phyloP scores from a whole-genome alignment of 2,329 filamentous ascomycete species.

The Torrubiella hemipterigena region DNA sequence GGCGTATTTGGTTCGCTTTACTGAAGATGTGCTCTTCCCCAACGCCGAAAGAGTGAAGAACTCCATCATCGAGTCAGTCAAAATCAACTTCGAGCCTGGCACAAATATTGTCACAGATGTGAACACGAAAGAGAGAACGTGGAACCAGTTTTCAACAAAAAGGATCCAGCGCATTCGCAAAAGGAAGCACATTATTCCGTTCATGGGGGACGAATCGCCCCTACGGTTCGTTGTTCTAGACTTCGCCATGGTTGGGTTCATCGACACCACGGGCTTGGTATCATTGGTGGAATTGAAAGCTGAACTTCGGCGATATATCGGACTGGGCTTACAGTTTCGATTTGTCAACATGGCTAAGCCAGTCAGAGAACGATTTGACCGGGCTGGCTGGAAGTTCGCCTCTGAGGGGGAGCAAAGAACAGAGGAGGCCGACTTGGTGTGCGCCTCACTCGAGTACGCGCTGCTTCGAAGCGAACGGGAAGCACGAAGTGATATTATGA shows the following conservation, averaged over 20 bases:
- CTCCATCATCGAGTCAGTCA: constrained; percentile 35
- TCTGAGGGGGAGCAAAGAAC: constrained; percentile 15
- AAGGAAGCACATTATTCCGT: constrained; percentile 18
- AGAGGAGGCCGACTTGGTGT: constrained; percentile 9
- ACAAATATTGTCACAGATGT: constrained; percentile 27
- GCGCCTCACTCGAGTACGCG: constrained; percentile 9
- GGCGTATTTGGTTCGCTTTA: constrained; percentile 43
- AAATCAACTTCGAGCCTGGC: constrained; percentile 24
- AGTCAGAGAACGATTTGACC: constrained; percentile 23
- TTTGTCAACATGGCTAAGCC: constrained; percentile 35
- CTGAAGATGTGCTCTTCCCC: constrained; percentile 46
- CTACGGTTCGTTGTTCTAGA: constrained; percentile 40
- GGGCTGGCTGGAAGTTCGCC: constrained; percentile 24
- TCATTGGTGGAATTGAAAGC: constrained; percentile 34
- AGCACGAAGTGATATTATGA: constrained; percentile 7
- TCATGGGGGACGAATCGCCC: constrained; percentile 20
- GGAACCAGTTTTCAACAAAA: constrained; percentile 40
- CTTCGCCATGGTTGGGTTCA: constrained; percentile 36
- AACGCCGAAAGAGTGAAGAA: constrained; percentile 43
- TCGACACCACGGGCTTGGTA: constrained; percentile 39
- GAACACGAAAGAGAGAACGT: constrained; percentile 30
- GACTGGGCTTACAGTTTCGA: constrained; percentile 29
- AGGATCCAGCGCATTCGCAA: constrained; percentile 32
- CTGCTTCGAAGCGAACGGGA: constrained; percentile 9
- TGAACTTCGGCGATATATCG: constrained; percentile 36